Percentiles rank a stretch among this genome's conserved stretches.
phyloP scores from a whole-genome alignment of 1,284 basidiomycete species.

The Ceratobasidium sp. region DNA sequence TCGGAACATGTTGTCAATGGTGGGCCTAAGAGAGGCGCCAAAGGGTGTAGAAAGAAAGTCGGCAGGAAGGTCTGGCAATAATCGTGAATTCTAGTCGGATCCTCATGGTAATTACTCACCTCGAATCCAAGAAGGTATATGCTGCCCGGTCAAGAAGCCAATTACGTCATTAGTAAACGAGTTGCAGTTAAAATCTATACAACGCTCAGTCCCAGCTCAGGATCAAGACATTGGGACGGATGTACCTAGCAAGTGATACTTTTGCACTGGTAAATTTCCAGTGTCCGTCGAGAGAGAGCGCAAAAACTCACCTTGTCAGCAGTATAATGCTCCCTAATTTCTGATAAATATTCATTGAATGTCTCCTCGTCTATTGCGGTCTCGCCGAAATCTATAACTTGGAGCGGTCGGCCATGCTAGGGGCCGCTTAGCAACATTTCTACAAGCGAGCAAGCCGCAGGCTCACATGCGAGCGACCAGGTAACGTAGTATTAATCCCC shows the following conservation, averaged over 20 bases:
- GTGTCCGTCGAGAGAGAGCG: neutral
- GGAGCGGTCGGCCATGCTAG: slow-evolving; percentile 83
- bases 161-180: slow-evolving; percentile 90
- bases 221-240: slow-evolving; percentile 54
- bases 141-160: slow-evolving; percentile 84
- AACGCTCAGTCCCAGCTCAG: slow-evolving; percentile 26
- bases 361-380: slow-evolving; percentile 87
- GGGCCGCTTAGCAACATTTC: neutral
- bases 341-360: slow-evolving; percentile 82
- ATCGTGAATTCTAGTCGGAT: neutral
- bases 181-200: slow-evolving; percentile 87
- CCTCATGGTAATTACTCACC: slow-evolving; percentile 58
- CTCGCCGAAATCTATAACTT: slow-evolving; percentile 83
- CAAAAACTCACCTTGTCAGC: slow-evolving; percentile 77
- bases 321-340: slow-evolving; percentile 84
- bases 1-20: slow-evolving; percentile 88
- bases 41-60: slow-evolving; percentile 94
- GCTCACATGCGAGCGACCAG: slow-evolving; percentile 81
- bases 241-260: slow-evolving; percentile 90
- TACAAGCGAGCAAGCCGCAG: slow-evolving; percentile 40
- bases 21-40: slow-evolving; percentile 86
- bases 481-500: slow-evolving; percentile 76
- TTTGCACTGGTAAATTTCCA: neutral
- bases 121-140: slow-evolving; percentile 84
- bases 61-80: slow-evolving; percentile 76